These are phyloP conservation scores for Curvularia spicifera DNA, from an alignment of 2,329 filamentous ascomycete species.

Conservation along the genomic window DNA sequence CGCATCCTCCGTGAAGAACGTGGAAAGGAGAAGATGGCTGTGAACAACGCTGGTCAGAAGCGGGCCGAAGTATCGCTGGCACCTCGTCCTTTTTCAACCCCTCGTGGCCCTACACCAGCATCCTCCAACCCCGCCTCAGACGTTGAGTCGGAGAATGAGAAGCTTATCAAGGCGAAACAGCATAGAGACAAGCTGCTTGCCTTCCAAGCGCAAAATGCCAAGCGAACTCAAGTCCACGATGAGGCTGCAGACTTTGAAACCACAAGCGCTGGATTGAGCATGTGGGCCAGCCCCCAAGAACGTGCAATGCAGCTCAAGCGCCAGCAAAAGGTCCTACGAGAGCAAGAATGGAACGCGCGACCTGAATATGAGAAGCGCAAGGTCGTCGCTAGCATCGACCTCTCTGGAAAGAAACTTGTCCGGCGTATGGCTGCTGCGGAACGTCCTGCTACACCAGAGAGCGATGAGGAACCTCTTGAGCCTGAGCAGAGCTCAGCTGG, in stretches of 20 bases:
- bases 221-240: slow-evolving; percentile 82
- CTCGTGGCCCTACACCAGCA: slow-evolving; percentile 44
- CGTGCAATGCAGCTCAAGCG: slow-evolving; percentile 81
- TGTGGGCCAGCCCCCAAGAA: slow-evolving; percentile 86
- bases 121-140: slow-evolving; percentile 48
- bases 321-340: slow-evolving; percentile 81
- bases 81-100: slow-evolving; percentile 64
- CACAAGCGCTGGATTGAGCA: slow-evolving; percentile 65
- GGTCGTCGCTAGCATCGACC: slow-evolving; percentile 83
- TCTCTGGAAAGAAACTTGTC: slow-evolving; percentile 78
- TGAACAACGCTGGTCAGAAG: slow-evolving; percentile 74
- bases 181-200: slow-evolving; percentile 81
- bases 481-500: slow-evolving; percentile 34
- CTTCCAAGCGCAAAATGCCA: slow-evolving; percentile 86
- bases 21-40: slow-evolving; percentile 83
- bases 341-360: slow-evolving; percentile 83
- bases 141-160: slow-evolving; percentile 60
- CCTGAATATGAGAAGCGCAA: slow-evolving; percentile 89
- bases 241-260: slow-evolving; percentile 79
- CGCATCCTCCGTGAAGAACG: slow-evolving; percentile 82
- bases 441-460: slow-evolving; percentile 59
- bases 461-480: slow-evolving; percentile 57
- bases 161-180: slow-evolving; percentile 71
- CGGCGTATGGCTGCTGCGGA: slow-evolving; percentile 69
- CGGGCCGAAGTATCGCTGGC: slow-evolving; percentile 68